Evolutionary conservation across 352 stramenopile species (phyloP).

Genomic region (Peronosclerospora sorghi): DNA sequence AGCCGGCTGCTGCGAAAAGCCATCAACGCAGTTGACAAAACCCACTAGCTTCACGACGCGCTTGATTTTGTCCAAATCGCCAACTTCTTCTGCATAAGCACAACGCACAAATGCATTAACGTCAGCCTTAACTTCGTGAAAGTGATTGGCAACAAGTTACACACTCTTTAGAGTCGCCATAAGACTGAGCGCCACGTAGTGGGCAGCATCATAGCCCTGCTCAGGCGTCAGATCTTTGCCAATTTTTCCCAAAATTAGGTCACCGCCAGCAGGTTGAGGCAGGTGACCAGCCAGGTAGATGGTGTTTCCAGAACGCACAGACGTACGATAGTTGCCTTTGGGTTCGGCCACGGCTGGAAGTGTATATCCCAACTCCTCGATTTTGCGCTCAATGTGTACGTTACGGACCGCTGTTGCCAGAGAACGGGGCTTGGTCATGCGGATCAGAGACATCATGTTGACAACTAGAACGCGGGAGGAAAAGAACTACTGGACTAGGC

Average conservation of each 20-base stretch:
- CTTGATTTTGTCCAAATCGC: constrained; percentile 90
- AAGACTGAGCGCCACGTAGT: constrained; percentile 85
- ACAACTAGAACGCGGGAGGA: neutral
- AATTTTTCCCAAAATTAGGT: constrained; percentile 85
- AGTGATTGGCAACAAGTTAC: neutral
- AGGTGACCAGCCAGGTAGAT: constrained; percentile 81
- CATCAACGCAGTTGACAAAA: constrained; percentile 92
- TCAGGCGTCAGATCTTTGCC: constrained; percentile 83
- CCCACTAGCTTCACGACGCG: constrained; percentile 93
- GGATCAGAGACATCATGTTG: constrained; percentile 24
- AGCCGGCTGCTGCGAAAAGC: constrained; percentile 85
- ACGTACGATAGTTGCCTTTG: constrained; percentile 88
- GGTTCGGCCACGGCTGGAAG: constrained; percentile 73
- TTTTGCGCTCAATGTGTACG: constrained; percentile 75
- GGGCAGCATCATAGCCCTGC: constrained; percentile 85
- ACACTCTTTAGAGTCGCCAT: constrained; percentile 86
- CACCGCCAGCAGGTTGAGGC: constrained; percentile 53
- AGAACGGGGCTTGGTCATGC: constrained; percentile 15
- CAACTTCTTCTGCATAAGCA: constrained; percentile 50
- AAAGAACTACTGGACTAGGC: too few relatives aligned
- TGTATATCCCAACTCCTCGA: constrained; percentile 78
- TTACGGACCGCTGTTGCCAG: constrained; percentile 26
- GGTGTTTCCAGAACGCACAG: constrained; percentile 71
- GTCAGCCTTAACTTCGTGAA: neutral
- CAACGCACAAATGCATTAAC: neutral